phyloP scores from a whole-genome alignment of 148 eudicot genomes.

The Silene conica region DNA sequence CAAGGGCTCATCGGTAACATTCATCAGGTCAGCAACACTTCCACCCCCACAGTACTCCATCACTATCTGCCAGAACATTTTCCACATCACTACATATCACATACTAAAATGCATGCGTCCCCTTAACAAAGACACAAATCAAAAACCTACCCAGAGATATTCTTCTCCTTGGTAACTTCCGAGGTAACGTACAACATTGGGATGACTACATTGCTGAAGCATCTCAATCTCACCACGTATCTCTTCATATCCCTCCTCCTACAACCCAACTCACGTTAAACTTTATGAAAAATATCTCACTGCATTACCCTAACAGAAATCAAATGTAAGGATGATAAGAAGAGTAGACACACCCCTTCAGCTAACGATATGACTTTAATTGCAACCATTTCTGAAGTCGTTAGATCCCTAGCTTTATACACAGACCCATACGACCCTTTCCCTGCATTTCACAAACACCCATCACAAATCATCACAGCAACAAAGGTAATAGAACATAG shows the following conservation, averaged over 20 bases:
- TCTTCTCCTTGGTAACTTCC: slow-evolving; percentile 99
- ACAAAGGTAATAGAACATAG: not conserved
- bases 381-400: slow-evolving; percentile 89
- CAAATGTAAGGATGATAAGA: not conserved
- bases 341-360: slow-evolving; percentile 69
- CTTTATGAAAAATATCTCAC: not conserved
- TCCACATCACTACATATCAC: slow-evolving; percentile 6
- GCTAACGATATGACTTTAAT: slow-evolving; percentile 88
- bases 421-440: slow-evolving; percentile 98
- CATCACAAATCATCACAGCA: slow-evolving; percentile 11
- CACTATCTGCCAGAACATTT: slow-evolving; percentile 68
- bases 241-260: slow-evolving; percentile 99
- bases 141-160: slow-evolving; percentile 77
- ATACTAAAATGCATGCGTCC: slow-evolving; percentile 2
- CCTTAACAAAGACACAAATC: not conserved
- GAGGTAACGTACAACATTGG: slow-evolving; percentile 96
- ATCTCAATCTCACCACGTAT: slow-evolving; percentile 99
- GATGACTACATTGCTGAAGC: slow-evolving; percentile 99
- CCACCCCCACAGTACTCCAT: slow-evolving; percentile 99
- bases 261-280: slow-evolving; percentile 16
- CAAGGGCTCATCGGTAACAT: slow-evolving; percentile 79
- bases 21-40: slow-evolving; percentile 98
- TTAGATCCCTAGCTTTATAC: slow-evolving; percentile 90
- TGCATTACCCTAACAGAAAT: slow-evolving; percentile 8
- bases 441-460: slow-evolving; percentile 51